These are phyloP conservation scores for Alnus rubra DNA, from an alignment of 306 rosid species.

Conservation along the genomic window DNA sequence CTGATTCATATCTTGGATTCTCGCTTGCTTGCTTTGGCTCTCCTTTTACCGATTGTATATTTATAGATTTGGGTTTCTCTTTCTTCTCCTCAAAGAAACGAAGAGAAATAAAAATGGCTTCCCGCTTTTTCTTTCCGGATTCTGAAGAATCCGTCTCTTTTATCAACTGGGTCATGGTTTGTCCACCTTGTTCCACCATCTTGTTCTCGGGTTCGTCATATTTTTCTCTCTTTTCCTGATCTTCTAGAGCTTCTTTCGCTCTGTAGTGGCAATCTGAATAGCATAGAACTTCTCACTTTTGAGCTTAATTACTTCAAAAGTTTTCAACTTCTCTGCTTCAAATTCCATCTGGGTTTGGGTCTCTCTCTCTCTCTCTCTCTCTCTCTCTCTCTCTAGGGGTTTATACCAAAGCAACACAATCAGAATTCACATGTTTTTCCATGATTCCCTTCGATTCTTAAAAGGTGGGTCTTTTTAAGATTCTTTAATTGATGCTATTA, in stretches of 20 bases:
- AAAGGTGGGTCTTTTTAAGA: slow-evolving; percentile 64
- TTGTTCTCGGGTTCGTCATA: slow-evolving; percentile 14
- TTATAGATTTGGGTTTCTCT: slow-evolving; percentile 27
- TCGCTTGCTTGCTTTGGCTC: slow-evolving; percentile 14
- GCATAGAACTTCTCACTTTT: slow-evolving; percentile 1
- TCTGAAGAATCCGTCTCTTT: slow-evolving; percentile 25
- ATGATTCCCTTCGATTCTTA: slow-evolving; percentile 75
- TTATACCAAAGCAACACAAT: slow-evolving; percentile 16
- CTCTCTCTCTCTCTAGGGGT: neutral
- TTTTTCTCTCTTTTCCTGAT: slow-evolving; percentile 15
- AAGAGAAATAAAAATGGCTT: slow-evolving; percentile 34
- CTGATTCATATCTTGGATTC: slow-evolving; percentile 26
- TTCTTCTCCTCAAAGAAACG: slow-evolving; percentile 65
- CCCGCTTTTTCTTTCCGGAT: slow-evolving; percentile 38
- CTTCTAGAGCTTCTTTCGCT: slow-evolving; percentile 16
- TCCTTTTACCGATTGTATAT: slow-evolving; percentile 15
- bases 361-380: neutral
- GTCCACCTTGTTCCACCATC: slow-evolving; percentile 25
- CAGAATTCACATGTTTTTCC: slow-evolving; percentile 27
- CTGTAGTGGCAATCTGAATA: slow-evolving; percentile 6
- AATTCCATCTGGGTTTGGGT: neutral
- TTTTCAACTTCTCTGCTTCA: slow-evolving; percentile 3
- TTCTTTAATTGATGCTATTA: slow-evolving; percentile 54
- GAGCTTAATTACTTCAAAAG: neutral
- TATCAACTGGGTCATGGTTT: slow-evolving; percentile 35